Percentiles rank a stretch among this genome's conserved stretches.
Evolutionary conservation across 768 basidiomycete species (phyloP).

Genomic region (Psilocybe sp.): DNA sequence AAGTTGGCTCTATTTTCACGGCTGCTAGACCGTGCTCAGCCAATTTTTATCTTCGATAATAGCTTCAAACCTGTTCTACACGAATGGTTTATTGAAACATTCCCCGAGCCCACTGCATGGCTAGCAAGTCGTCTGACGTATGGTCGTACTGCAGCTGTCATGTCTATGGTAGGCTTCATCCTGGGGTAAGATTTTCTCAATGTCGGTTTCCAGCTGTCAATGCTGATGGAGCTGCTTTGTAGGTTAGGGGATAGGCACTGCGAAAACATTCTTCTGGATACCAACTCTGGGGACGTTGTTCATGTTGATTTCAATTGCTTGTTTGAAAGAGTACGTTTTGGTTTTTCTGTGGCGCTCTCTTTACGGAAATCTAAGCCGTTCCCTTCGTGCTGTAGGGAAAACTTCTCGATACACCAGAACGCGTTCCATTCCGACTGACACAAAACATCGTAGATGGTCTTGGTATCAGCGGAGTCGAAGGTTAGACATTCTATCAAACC

Average conservation of each 20-base stretch:
- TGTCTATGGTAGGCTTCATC: constrained; percentile 98
- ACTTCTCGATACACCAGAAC: constrained; percentile 82
- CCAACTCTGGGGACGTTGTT: constrained; percentile 82
- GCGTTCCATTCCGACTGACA: constrained; percentile 92
- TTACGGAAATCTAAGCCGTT: too few species aligned
- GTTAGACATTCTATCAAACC: constrained; percentile 29
- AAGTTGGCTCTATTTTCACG: background rate
- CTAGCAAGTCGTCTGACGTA: constrained; percentile 84
- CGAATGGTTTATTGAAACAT: constrained; percentile 96
- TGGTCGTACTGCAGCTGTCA: constrained; percentile 88
- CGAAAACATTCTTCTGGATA: constrained; percentile 94
- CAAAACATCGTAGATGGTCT: constrained; percentile 91
- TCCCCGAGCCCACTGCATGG: constrained; percentile 97
- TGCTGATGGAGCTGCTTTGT: constrained; percentile 36
- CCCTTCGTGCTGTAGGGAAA: constrained; percentile 50
- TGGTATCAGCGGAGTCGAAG: constrained; percentile 92
- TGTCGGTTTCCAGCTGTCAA: background rate
- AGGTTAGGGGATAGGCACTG: constrained; percentile 90
- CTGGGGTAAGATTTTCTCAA: constrained; percentile 61
- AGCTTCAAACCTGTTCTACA: constrained; percentile 88
- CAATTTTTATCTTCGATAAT: background rate
- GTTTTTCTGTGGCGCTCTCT: background rate
- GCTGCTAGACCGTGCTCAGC: background rate
- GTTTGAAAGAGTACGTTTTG: constrained; percentile 77
- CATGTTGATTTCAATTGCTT: constrained; percentile 99